Base-by-base conservation (phyloP, 192 early-diverging fungal species). In the Linnemannia elongata region DNA sequence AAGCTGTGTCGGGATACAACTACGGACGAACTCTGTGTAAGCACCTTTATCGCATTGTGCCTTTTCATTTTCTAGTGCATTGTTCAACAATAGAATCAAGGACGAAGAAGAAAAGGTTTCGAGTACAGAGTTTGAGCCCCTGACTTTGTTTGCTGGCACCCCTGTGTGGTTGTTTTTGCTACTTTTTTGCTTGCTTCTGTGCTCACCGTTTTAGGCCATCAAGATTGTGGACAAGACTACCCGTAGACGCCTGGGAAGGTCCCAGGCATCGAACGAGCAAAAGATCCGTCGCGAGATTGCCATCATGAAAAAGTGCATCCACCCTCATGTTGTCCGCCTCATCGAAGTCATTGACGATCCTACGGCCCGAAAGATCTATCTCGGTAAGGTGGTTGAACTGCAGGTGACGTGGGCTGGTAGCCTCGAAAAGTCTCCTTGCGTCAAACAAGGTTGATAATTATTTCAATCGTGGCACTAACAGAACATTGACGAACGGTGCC, bases 261-360 rank as follows among this genome's bases (percentile, higher is more conserved):
- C 83, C 9, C 87, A 88, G 20, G 39, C 85, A n/a, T 88, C 89
- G 52, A 90, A 90, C 41, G 87, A 96, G 91, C 91, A 97, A 86
- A 98, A 98, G 88, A 97, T 99, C 79, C 94, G 96, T 84, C 92
- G 95, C 44, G 98, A 99, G 89, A 97, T 99, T 76, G 97, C 97
- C 12, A 98, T 99, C 57, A 90, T 99, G 75, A 98, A 98, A 90
- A 98, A 98, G 88, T 97, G 97, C 81, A 88, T 91, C 41, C 98
- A 99, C 75, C 97, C 97, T 15, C 93, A 99, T 88, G 94, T 99
- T 22, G 97, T 99, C 42, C 90, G 92, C 9, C 88, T 99, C 74
- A 91, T 92, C 66, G 98, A 98, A 88, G 97, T 99, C 54, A 98
- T 99, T 78, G 98, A 99, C 88, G 97, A 98, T 86, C 97, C 97